A percentile compares a stretch with the other conserved stretches of the same genome.
phyloP scores from a whole-genome alignment of 805 yeast species.

The Yamadazyma phyllophila region DNA sequence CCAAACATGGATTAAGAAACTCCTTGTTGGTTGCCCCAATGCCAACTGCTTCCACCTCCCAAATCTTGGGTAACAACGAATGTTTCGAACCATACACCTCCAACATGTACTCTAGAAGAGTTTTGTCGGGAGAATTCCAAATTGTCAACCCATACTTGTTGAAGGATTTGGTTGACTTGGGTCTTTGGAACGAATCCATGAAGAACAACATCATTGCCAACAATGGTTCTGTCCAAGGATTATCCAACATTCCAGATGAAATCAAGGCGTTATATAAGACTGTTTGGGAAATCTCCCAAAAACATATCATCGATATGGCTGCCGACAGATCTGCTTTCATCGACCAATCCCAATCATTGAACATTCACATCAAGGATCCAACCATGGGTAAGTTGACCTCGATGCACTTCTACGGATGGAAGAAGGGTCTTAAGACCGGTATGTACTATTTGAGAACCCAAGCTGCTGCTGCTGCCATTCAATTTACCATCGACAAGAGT shows the following conservation, averaged over 20 bases:
- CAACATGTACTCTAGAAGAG: conserved; percentile 61
- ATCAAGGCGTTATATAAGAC: conserved; percentile 56
- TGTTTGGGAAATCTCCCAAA: conserved; percentile 62
- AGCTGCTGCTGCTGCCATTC: conserved; percentile 96
- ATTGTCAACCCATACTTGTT: conserved; percentile 59
- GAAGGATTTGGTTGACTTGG: conserved; percentile 56
- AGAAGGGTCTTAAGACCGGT: conserved; percentile 96
- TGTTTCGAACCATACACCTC: conserved; percentile 65
- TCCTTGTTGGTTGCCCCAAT: conserved; percentile 62
- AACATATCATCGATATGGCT: conserved; percentile 58
- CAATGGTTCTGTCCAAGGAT: conserved; percentile 56
- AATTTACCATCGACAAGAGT: conserved; percentile 59
- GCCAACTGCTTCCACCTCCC: conserved; percentile 70
- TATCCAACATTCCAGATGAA: conserved; percentile 54
- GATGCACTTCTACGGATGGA: conserved; percentile 99
- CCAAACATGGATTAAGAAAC: conserved; percentile 53
- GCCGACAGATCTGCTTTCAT: conserved; percentile 78
- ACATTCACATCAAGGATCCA: conserved; percentile 83
- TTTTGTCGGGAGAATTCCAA: conserved; percentile 62
- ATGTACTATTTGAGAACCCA: conserved; percentile 97
- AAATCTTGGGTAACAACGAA: conserved; percentile 59
- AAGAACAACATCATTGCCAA: conserved; percentile 54
- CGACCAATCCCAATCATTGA: conserved; percentile 92
- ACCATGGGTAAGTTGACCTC: conserved; percentile 95
- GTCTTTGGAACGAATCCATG: conserved; percentile 57